These are phyloP conservation scores for Colletotrichum aenigma DNA, from an alignment of 2,329 filamentous ascomycete genomes.

Conservation along the genomic window DNA sequence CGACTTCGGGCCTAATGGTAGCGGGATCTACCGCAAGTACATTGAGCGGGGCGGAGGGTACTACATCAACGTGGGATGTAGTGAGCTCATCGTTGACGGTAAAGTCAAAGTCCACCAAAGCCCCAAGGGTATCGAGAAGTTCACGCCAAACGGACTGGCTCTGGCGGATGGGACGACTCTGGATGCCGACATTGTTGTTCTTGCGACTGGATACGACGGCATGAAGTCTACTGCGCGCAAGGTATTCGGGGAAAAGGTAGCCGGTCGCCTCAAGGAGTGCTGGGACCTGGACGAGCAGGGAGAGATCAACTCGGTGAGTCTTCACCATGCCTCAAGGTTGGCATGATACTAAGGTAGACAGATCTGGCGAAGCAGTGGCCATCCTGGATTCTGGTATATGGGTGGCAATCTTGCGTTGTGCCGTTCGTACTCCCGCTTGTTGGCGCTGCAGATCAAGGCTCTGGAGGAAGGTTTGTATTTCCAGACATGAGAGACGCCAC, in stretches of 20 bases:
- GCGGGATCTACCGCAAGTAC: slow-evolving; percentile 66
- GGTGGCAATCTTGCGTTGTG: slow-evolving; percentile 69
- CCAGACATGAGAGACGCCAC: slow-evolving; percentile 24
- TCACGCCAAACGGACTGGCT: slow-evolving; percentile 48
- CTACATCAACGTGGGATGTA: slow-evolving; percentile 72
- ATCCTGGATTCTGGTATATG: slow-evolving; percentile 70
- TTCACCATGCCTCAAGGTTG: neutral
- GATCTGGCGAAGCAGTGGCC: slow-evolving; percentile 64
- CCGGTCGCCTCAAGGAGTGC: slow-evolving; percentile 60
- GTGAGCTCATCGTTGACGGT: slow-evolving; percentile 65
- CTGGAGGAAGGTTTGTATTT: slow-evolving; percentile 40
- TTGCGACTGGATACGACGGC: slow-evolving; percentile 70
- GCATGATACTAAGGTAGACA: slow-evolving; percentile 24
- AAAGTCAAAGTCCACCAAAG: slow-evolving; percentile 68
- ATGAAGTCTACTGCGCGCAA: slow-evolving; percentile 68
- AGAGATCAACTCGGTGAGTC: slow-evolving; percentile 42
- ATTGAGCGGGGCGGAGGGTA: slow-evolving; percentile 71
- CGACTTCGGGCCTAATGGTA: slow-evolving; percentile 60
- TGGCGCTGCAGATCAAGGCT: slow-evolving; percentile 59
- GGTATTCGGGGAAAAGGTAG: slow-evolving; percentile 66
- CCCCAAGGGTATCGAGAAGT: slow-evolving; percentile 52
- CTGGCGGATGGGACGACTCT: slow-evolving; percentile 61
- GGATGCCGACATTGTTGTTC: slow-evolving; percentile 66
- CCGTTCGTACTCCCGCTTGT: slow-evolving; percentile 60
- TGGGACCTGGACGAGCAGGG: slow-evolving; percentile 66